Evolutionary conservation across 306 rosid species (phyloP), one percentile per base, ranked within the genome.

Genomic region (Malus asiatica): DNA sequence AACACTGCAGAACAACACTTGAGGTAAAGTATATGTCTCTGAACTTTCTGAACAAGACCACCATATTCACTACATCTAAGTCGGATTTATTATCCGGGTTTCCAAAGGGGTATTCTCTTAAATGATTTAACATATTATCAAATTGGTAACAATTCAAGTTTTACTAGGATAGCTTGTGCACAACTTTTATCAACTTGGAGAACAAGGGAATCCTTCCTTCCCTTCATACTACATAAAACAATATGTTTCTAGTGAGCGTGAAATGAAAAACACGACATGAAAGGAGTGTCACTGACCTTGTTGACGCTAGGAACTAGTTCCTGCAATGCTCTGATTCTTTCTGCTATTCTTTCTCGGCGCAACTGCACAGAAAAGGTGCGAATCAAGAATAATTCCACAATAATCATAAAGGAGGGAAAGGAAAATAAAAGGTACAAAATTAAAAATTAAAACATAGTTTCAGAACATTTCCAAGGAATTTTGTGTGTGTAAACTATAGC

Each of bases 331-430:
- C 99, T 87, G 72, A 95, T 92, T 84, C 99, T 91, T 82, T 95
- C 99, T 3, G 99, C 97, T 80, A 95, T 95, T 85, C 96, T 93
- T 83, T 95, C 99, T 74, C 99, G 87, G 74, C 99, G 97, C 86
- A 95, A 86, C 99, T 95, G 86, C 53, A 87, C 66, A 62, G 70
- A 65, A 72, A 72, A 33, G 52, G 46, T 18, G 72, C 75, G 76
- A 80, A 44, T 5, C 19, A 75, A 51, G 71, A 23, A 45, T 70
- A 57, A 46, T 64, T 77, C 23, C 8, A 51, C 2, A 25, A 66
- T 58, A 68, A 22, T n/a, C 44, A 66, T 20, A 25, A n/a, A 45
- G 22, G 70, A 38, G 33, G 45, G 18, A 72, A 62, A 75, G 45
- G 38, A 64, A 55, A 18, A 45, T 22, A 55, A 64, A 51, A 44